A percentile compares a stretch with the other conserved stretches of the same genome.
Evolutionary conservation across 306 rosid genomes (phyloP).

Genomic region (Hylodesmum podocarpum): DNA sequence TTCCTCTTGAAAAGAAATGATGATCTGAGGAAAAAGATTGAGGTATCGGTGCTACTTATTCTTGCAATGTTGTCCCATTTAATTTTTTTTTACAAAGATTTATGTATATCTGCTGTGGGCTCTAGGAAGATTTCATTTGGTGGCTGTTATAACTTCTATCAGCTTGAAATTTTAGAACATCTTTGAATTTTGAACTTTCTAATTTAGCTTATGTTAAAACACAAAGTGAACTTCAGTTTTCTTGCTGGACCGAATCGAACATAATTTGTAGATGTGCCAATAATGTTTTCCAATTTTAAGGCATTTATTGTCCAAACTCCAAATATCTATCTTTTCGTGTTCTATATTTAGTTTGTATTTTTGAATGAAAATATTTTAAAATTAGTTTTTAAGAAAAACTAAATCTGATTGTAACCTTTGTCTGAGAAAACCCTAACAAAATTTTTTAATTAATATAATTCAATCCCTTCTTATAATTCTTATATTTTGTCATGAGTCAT

Average conservation of each 20-base stretch:
- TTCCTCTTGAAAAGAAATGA: constrained; percentile 57
- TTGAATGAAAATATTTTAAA: no score
- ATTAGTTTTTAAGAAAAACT: no score
- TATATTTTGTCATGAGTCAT: no score
- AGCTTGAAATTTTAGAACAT: not conserved
- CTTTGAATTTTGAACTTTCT: not conserved
- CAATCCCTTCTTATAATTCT: no score
- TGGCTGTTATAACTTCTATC: not conserved
- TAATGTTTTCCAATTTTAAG: not conserved
- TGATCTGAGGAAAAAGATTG: constrained; percentile 61
- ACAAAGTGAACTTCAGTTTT: not conserved
- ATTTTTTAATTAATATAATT: no score
- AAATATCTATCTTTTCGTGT: not conserved
- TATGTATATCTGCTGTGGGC: no score
- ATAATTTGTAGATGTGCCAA: not conserved
- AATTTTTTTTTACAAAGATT: no score
- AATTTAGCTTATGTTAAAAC: not conserved
- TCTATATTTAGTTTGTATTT: not conserved
- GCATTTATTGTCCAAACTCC: not conserved
- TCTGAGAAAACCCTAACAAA: no score
- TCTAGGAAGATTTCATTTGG: not conserved
- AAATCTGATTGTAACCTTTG: no score
- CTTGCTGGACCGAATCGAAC: not conserved
- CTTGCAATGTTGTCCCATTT: no score
- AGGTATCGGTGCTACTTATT: no score